Base-by-base conservation (phyloP, 176 grass and related monocot genomes). In the Lolium rigidum region DNA sequence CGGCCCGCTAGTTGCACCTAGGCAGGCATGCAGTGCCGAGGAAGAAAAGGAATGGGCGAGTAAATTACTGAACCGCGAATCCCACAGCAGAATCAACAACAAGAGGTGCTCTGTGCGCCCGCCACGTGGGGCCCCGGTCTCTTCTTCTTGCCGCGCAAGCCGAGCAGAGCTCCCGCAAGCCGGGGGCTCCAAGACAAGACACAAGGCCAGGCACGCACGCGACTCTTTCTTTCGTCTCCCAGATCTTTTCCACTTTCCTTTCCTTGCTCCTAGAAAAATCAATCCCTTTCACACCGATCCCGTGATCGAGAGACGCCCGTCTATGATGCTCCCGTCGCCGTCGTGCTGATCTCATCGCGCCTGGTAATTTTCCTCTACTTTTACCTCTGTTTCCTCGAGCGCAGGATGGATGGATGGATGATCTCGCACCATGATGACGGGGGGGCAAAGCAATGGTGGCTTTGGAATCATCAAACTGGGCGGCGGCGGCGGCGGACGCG, bases 71-170 rank as follows among this genome's bases (percentile, higher is more conserved):
- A 51, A 28, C 24, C 72, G 51, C 74, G 51, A 18, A 74, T 74
- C 71, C 71, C 71, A 50, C 21, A 16, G 72, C 72, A 75, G 76
- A 78, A 39, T 58, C 15, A 77, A 39, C 10, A 14, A 8, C 46
- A 47, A 10, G 1, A 10, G 7, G 31, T 2, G 24, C 12, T 7
- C 24, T 15, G 47, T 26, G 47, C 0, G 18, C 2, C 35, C 9
- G 68, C 17, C 68, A 70, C 55, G 76, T 79, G 31, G 54, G 76
- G 0, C 76, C 35, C 35, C 20, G 11, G 12, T 59, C 28, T 14
- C 61, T 49, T 77, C 72, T 77, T 85, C 73, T 77, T 78, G 72
- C 73, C 11, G 73, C 83, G 35, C 83, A 85, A 85, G 73, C 24
- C 59, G 44, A 64, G 73, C 24, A 47, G 44, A 64, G 83, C 73